Evolutionary conservation across 768 basidiomycete genomes (phyloP), one percentile per base, ranked within the genome.

Genomic region (Pleurotus salmoneostramineus): DNA sequence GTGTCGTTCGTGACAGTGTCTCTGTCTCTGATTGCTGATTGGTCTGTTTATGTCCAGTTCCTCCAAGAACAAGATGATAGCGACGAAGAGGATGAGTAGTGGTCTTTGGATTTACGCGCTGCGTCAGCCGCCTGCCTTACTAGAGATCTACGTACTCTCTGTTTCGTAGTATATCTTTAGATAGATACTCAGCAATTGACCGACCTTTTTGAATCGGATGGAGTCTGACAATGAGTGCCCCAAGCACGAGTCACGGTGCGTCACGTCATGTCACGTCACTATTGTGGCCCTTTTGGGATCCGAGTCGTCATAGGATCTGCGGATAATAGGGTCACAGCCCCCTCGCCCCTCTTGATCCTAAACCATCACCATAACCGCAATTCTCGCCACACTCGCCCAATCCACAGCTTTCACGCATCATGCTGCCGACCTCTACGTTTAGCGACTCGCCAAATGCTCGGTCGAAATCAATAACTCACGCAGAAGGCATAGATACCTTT

Each of bases 61-160:
- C 79, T 96, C 74, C 89, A 92, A 73, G 91, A 94, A 71, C 88
- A 93, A 73, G 90, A 93, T 62, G 84, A 87, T 56, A 86, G 87
- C 59, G 88, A 89, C 36, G 91, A 87, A 50, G 80, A 84, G 61
- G 74, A 76, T 61, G 72, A 66, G 62, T 62, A 60, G 36, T 64
- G 58, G 58, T 59, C 45, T 35, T 5, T 33, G 15, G 48, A 36
- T 42, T 51, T 11, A 27, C 21, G 21, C 21, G 21, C 21, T 27
- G 21, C 21, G 21, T 27, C 21, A 27, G 21, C 1, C 3, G 21
- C 21, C 21, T 27, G 21, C 21, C 21, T 27, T 1, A 27, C 21
- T 27, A 27, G 21, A 27, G 1, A 27, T 27, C 3, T 27, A 3
- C 21, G 21, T 1, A 27, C 21, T 27, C 21, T 3, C 21, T 27